Base-by-base conservation (phyloP, 2,329 filamentous ascomycete species). In the Lasiodiplodia sp. region DNA sequence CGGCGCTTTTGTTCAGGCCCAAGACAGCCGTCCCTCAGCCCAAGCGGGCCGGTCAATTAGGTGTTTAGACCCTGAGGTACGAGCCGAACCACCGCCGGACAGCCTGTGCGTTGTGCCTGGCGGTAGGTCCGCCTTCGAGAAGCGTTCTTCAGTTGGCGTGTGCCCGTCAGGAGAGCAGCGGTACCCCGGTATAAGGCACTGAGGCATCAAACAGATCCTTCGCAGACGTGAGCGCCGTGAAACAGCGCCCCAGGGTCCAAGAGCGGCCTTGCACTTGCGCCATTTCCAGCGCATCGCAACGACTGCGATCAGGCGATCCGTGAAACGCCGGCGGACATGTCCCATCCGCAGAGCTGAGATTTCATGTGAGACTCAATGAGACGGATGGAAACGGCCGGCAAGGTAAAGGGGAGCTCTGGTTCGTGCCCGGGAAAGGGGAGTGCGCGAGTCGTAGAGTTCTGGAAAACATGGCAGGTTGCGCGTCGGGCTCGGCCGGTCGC, bases 121-220 rank as follows among this genome's bases (percentile, higher is more conserved):
- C 18, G 16, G n/a, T 37, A 28, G 44, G 44, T 37, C 23, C 60
- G 28, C 11, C 47, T 64, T 64, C 60, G 40, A 38, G 60, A 64
- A 64, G 31, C 5, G 18, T 64, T 52, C 58, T 3, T 47, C n/a
- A 38, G 60, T 25, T 52, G 60, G 60, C 60, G 52, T 64, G 60
- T 64, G 60, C 60, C 60, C 31, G n/a, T 64, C 60, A 64, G 60
- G 60, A 64, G 60, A 38, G 44, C 60, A 52, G 31, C 44, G 47
- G 25, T 14, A 52, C 25, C 60, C 28, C 18, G 31, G 44, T 18
- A 38, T 64, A 47, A 38, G 28, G 16, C 25, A 16, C 23, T 16
- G 40, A 51, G 40, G 58, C 58, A 18, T 37, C 40, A 28, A 51
- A 31, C 25, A 7, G 21, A 6, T 18, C 25, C 18, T 37, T 18